A percentile compares a stretch with the other conserved stretches of the same genome.
These are phyloP conservation scores for Penicillium verrucosum DNA, from an alignment of 2,329 filamentous ascomycete genomes.

Conservation along the genomic window DNA sequence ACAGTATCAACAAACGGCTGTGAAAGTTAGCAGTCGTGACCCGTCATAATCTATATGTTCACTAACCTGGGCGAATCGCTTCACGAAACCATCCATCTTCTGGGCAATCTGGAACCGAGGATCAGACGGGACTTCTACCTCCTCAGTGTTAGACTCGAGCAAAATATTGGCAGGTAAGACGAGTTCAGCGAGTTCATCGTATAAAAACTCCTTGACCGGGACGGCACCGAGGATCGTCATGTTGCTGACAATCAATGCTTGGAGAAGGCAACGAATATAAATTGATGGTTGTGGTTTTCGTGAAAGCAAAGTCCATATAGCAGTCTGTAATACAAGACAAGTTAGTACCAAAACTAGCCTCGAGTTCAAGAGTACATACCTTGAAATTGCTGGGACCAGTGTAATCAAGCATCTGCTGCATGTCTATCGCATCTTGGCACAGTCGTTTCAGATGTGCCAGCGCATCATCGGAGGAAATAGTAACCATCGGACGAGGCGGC, in stretches of 20 bases:
- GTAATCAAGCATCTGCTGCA: conserved; percentile 66
- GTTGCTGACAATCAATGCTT: conserved; percentile 70
- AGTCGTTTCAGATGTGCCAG: conserved; percentile 66
- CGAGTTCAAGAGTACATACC: conserved; percentile 45
- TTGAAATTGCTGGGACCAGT: conserved; percentile 66
- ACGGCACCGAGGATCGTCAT: conserved; percentile 66
- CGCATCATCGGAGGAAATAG: conserved; percentile 69
- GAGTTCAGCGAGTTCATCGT: conserved; percentile 75
- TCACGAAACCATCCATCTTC: conserved; percentile 67
- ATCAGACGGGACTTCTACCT: conserved; percentile 70
- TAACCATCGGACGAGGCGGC: conserved; percentile 84
- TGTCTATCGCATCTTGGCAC: conserved; percentile 68
- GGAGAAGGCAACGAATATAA: conserved; percentile 76
- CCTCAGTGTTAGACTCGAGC: conserved; percentile 70
- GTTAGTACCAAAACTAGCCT: conserved; percentile 9
- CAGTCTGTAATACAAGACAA: conserved; percentile 52
- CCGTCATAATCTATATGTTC: background rate
- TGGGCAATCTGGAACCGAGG: conserved; percentile 69
- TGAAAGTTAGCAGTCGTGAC: conserved; percentile 25
- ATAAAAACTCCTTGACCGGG: conserved; percentile 70
- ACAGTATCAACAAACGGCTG: conserved; percentile 80
- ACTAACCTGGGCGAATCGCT: conserved; percentile 50
- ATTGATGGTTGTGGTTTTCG: conserved; percentile 78
- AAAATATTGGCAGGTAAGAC: conserved; percentile 69
- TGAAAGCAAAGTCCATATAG: conserved; percentile 70